phyloP scores from a whole-genome alignment of 2,329 filamentous ascomycete genomes.

The Magnaporthiopsis rhizophila region DNA sequence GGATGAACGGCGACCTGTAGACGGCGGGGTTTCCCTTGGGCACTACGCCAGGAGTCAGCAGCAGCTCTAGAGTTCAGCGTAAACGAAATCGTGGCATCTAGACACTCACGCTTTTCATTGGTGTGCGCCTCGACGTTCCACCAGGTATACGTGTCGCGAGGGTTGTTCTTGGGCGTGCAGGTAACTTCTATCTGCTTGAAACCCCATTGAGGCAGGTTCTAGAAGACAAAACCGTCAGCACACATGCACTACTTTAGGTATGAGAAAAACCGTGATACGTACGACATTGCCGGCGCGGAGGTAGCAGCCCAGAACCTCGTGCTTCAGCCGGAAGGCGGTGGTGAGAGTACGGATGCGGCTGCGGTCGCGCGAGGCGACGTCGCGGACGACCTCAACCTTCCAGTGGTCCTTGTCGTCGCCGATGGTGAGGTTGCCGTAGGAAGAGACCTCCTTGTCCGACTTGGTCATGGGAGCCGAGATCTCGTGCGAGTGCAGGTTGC shows the following conservation, averaged over 20 bases:
- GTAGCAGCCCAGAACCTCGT: constrained; percentile 80
- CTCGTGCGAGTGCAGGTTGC: constrained; percentile 92
- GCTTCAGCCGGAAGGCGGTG: constrained; percentile 82
- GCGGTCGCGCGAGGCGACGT: constrained; percentile 79
- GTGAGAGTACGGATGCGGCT: constrained; percentile 85
- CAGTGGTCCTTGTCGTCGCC: constrained; percentile 98
- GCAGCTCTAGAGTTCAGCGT: neutral
- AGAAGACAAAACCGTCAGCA: neutral
- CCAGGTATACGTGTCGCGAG: constrained; percentile 88
- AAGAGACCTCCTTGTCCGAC: constrained; percentile 85
- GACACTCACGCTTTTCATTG: constrained; percentile 74
- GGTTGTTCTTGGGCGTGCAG: constrained; percentile 88
- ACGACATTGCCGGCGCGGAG: constrained; percentile 81
- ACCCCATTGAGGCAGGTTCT: constrained; percentile 93
- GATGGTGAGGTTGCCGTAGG: constrained; percentile 89
- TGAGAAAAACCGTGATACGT: neutral
- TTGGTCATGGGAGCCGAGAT: constrained; percentile 86
- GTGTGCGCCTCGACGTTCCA: constrained; percentile 97
- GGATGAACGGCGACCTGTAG: constrained; percentile 94
- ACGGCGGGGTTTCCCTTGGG: constrained; percentile 81
- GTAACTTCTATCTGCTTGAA: constrained; percentile 99
- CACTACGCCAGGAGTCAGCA: constrained; percentile 40
- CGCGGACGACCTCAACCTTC: constrained; percentile 83
- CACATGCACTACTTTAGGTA: neutral
- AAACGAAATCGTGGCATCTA: neutral